phyloP scores from a whole-genome alignment of 2,329 filamentous ascomycete genomes.

The Rutstroemia sp. region DNA sequence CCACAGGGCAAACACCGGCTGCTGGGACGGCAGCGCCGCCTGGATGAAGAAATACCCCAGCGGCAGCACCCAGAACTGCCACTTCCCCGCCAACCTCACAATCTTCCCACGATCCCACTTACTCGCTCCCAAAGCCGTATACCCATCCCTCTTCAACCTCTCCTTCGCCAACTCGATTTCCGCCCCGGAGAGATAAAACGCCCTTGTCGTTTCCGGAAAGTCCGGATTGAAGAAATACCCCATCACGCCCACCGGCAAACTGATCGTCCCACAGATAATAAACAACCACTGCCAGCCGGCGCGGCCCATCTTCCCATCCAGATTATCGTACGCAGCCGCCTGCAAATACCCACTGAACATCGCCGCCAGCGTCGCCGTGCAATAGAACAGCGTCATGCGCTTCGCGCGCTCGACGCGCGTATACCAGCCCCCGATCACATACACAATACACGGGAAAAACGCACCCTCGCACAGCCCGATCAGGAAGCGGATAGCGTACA shows the following conservation, averaged over 20 bases:
- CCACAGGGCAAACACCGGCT: constrained; percentile 20
- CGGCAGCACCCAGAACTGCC: constrained; percentile 24
- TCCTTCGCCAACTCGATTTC: constrained; percentile 16
- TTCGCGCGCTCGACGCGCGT: constrained; percentile 41
- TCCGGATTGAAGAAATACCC: constrained; percentile 40
- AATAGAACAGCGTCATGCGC: constrained; percentile 46
- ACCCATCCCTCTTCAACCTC: constrained; percentile 15
- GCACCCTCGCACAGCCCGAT: constrained; percentile 32
- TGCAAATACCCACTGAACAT: constrained; percentile 39
- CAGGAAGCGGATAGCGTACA: constrained; percentile 38
- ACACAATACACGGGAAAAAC: constrained; percentile 28
- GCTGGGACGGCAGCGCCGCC: constrained; percentile 13
- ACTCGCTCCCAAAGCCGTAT: constrained; percentile 18
- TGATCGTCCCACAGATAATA: constrained; percentile 45
- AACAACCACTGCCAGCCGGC: constrained; percentile 41
- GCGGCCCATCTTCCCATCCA: constrained; percentile 32
- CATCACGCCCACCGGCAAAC: constrained; percentile 45
- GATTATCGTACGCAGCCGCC: constrained; percentile 33
- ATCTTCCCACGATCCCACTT: constrained; percentile 21
- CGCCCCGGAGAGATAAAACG: constrained; percentile 30
- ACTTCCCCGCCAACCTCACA: constrained; percentile 19
- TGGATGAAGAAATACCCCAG: constrained; percentile 23
- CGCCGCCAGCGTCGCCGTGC: constrained; percentile 42
- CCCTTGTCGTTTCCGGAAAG: constrained; percentile 34
- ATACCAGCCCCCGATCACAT: constrained; percentile 41